Percentiles rank a stretch among this genome's conserved stretches.
Evolutionary conservation across 1,284 basidiomycete genomes (phyloP).

Genomic region (Schizophyllum commune): DNA sequence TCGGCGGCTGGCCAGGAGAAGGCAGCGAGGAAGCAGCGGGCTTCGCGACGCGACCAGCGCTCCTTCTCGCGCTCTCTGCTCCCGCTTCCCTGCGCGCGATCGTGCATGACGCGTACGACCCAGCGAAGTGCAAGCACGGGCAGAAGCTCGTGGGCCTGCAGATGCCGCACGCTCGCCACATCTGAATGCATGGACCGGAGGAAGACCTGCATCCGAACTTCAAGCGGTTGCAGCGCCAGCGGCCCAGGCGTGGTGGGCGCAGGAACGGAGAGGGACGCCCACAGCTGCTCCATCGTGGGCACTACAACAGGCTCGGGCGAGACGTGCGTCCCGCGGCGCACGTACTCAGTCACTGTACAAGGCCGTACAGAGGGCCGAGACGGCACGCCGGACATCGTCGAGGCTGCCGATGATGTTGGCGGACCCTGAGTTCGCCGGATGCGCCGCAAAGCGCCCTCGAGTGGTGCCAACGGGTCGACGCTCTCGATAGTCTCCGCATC

Average conservation of each 20-base stretch:
- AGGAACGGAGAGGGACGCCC: slow-evolving; percentile 27
- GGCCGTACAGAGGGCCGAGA: slow-evolving; percentile 18
- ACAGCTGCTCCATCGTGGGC: slow-evolving; percentile 36
- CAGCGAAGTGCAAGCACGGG: slow-evolving; percentile 53
- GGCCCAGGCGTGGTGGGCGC: slow-evolving; percentile 21
- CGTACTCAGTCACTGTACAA: slow-evolving; percentile 55
- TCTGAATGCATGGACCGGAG: slow-evolving; percentile 54
- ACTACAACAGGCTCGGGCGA: slow-evolving; percentile 51
- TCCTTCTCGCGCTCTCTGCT: slow-evolving; percentile 52
- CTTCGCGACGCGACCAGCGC: slow-evolving; percentile 65
- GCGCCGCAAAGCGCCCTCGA: slow-evolving; percentile 60
- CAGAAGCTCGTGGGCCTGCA: slow-evolving; percentile 39
- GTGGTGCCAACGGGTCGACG: slow-evolving; percentile 50
- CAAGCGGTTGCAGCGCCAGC: slow-evolving; percentile 38
- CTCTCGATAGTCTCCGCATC: slow-evolving; percentile 28
- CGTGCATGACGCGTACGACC: slow-evolving; percentile 43
- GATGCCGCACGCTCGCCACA: slow-evolving; percentile 33
- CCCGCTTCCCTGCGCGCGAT: slow-evolving; percentile 38
- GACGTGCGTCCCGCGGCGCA: slow-evolving; percentile 64
- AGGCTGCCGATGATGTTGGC: background rate
- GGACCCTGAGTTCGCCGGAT: slow-evolving; percentile 23
- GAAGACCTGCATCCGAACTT: slow-evolving; percentile 50
- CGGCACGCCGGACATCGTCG: background rate
- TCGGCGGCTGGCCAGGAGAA: slow-evolving; percentile 23
- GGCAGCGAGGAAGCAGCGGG: slow-evolving; percentile 52